phyloP scores from a whole-genome alignment of 2,329 filamentous ascomycete genomes.

The Aspergillus sp. region DNA sequence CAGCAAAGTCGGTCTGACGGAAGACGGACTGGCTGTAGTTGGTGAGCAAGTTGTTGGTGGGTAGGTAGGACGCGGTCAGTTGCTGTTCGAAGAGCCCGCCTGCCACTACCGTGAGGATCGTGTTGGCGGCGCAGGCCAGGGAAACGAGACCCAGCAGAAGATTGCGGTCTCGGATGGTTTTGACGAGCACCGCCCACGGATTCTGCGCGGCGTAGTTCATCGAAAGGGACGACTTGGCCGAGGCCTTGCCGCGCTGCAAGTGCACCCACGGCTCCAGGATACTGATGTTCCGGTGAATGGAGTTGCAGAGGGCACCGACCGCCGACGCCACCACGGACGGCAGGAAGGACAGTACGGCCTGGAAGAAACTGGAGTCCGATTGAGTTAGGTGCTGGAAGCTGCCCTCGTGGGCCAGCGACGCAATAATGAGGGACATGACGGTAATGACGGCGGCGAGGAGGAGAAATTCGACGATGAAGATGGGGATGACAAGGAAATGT shows the following conservation, averaged over 20 bases:
- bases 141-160: constrained; percentile 29
- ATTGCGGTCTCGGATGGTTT: constrained; percentile 28
- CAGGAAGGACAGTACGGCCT: constrained; percentile 31
- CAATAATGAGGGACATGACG: constrained; percentile 29
- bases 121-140: constrained; percentile 31
- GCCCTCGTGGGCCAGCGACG: constrained; percentile 29
- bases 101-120: constrained; percentile 29
- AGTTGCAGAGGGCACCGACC: constrained; percentile 32
- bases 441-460: constrained; percentile 31
- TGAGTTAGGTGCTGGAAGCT: constrained; percentile 32
- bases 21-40: constrained; percentile 33
- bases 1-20: constrained; percentile 30
- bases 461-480: constrained; percentile 36
- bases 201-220: constrained; percentile 36
- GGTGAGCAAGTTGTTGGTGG: constrained; percentile 22
- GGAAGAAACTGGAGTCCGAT: constrained; percentile 32
- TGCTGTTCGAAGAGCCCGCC: constrained; percentile 36
- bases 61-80: constrained; percentile 25
- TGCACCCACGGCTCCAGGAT: constrained; percentile 38
- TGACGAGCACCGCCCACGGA: constrained; percentile 30
- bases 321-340: constrained; percentile 34
- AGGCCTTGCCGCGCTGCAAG: constrained; percentile 31
- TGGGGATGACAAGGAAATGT: constrained; percentile 34
- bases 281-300: constrained; percentile 35
- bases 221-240: constrained; percentile 26